Conservation (phyloP, 257 asterid species). For the Fraxinus americana region DNA sequence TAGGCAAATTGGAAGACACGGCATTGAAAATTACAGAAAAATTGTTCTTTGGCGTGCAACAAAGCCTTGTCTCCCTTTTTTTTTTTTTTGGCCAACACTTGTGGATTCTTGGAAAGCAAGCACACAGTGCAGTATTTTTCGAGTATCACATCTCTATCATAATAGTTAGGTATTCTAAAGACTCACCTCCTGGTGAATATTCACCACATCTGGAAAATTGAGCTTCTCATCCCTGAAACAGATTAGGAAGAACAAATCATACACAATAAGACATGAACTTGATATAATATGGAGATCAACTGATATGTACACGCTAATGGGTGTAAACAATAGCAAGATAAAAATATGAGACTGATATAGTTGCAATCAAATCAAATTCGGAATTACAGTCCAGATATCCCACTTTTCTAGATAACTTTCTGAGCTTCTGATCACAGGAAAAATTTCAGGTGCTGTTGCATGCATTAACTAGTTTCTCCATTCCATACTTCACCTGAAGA, state of each 20-base stretch:
- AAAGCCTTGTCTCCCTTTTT: background rate
- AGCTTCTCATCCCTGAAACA: conserved; percentile 78
- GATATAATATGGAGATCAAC: background rate
- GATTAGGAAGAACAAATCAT: conserved; percentile 2
- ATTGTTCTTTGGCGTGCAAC: background rate
- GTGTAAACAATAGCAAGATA: background rate
- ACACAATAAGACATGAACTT: conserved; percentile 3
- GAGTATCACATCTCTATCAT: conserved; percentile 2
- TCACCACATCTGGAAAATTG: conserved; percentile 57
- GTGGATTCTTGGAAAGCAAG: background rate
- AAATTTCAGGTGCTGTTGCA: background rate
- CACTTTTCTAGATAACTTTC: background rate
- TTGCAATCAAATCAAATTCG: background rate
- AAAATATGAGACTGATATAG: background rate
- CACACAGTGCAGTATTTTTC: background rate
- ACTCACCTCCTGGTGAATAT: conserved; percentile 69
- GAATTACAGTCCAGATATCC: background rate
- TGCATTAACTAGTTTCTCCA: background rate
- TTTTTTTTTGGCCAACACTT: background rate
- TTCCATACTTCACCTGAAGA: background rate
- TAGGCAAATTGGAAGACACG: background rate
- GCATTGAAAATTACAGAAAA: background rate
- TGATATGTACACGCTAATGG: background rate
- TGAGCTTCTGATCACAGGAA: background rate
- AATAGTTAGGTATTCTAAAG: conserved; percentile 13